These are phyloP conservation scores for Ophiosphaerella korrae DNA, from an alignment of 2,329 filamentous ascomycete species.

Conservation along the genomic window DNA sequence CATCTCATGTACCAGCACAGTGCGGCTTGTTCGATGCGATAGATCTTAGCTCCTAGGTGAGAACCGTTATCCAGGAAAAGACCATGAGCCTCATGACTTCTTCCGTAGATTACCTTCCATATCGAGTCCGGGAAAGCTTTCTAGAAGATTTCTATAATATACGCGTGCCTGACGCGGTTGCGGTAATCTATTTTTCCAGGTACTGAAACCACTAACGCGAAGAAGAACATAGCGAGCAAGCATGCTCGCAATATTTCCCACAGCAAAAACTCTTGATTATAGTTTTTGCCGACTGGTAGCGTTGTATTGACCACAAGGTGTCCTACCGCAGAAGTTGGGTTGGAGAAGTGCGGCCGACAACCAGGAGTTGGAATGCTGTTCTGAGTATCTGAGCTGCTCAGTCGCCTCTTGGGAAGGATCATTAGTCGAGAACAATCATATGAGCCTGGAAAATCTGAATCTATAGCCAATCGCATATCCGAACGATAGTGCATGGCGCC, in stretches of 20 bases:
- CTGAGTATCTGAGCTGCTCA: constrained; percentile 4
- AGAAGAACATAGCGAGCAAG: constrained; percentile 3
- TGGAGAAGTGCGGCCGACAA: no score
- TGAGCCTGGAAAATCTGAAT: constrained; percentile 7
- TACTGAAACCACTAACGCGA: constrained; percentile 21
- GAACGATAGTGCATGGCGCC: constrained; percentile 24
- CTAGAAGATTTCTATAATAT: constrained; percentile 27
- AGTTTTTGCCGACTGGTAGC: no score
- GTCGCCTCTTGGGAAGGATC: constrained; percentile 13
- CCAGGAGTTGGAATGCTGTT: no score
- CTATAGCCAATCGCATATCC: constrained; percentile 19
- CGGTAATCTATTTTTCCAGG: constrained; percentile 27
- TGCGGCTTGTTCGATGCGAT: constrained; percentile 6
- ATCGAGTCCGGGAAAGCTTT: constrained; percentile 21
- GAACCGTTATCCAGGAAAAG: constrained; percentile 10
- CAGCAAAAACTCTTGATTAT: no score
- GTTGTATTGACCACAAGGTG: no score
- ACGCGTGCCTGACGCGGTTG: constrained; percentile 13
- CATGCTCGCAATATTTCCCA: not conserved
- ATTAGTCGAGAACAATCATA: constrained; percentile 9
- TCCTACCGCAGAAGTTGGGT: not conserved
- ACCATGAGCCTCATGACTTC: constrained; percentile 28
- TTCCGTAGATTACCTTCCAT: constrained; percentile 23
- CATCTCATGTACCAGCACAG: not conserved
- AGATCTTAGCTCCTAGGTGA: constrained; percentile 6